A percentile compares a stretch with the other conserved stretches of the same genome.
phyloP scores from a whole-genome alignment of 1,284 basidiomycete species.

The Ustilago sp. region DNA sequence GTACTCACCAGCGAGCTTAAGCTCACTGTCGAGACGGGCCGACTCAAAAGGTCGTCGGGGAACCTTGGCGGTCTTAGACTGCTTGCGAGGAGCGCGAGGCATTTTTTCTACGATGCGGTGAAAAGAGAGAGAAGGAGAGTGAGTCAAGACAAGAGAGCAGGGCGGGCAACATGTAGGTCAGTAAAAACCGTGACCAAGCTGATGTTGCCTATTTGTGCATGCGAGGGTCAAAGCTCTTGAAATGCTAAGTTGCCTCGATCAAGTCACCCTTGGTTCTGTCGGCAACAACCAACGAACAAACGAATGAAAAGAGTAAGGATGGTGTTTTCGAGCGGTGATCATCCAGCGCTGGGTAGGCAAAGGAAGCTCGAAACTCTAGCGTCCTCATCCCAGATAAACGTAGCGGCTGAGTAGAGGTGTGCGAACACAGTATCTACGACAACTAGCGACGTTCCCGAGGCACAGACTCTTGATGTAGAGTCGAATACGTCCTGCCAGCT shows the following conservation, averaged over 20 bases:
- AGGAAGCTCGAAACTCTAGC: conserved; percentile 27
- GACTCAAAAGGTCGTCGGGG: conserved; percentile 97
- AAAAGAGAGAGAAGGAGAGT: conserved; percentile 1
- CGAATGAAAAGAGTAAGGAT: conserved; percentile 29
- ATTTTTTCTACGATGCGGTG: conserved; percentile 39
- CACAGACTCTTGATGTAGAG: conserved; percentile 54
- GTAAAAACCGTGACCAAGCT: conserved; percentile 29
- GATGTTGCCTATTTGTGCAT: conserved; percentile 48
- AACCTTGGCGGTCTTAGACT: conserved; percentile 74
- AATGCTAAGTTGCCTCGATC: conserved; percentile 59
- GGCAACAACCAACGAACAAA: conserved; percentile 8
- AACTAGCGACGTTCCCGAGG: conserved; percentile 40
- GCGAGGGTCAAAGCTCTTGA: conserved; percentile 57
- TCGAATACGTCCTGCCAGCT: conserved; percentile 38
- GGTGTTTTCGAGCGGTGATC: background rate
- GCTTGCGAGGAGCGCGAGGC: conserved; percentile 68
- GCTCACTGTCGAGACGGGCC: conserved; percentile 97
- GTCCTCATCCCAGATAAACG: conserved; percentile 54
- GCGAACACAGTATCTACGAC: background rate
- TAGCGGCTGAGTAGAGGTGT: background rate
- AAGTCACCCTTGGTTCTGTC: conserved; percentile 51
- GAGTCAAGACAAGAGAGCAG: conserved; percentile 30
- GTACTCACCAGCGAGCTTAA: conserved; percentile 99
- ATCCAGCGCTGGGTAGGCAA: conserved; percentile 35
- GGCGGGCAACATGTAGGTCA: conserved; percentile 50